Evolutionary conservation across 2,329 filamentous ascomycete genomes (phyloP).

Genomic region (Diaporthe ilicicola): DNA sequence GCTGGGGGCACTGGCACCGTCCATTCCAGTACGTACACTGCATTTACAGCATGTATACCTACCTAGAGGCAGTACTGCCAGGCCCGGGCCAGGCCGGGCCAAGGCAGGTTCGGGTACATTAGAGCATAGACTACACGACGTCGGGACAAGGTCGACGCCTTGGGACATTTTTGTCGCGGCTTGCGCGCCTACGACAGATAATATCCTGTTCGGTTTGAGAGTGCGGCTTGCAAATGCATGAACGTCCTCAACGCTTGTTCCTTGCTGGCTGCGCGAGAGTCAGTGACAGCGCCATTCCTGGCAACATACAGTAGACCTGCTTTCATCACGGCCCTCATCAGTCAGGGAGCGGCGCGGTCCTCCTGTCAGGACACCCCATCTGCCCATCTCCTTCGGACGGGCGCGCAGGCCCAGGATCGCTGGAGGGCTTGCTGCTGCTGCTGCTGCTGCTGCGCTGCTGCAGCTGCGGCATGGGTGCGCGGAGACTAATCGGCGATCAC

Average conservation of each 20-base stretch:
- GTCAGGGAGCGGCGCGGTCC: conserved; percentile 15
- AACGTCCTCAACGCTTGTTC: not conserved
- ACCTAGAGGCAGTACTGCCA: not conserved
- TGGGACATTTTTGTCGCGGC: conserved; percentile 1
- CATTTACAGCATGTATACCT: not conserved
- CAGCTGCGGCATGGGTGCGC: conserved; percentile 9
- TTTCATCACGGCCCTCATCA: not conserved
- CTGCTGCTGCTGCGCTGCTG: not conserved
- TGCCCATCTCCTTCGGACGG: conserved; percentile 7
- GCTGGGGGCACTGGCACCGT: conserved; percentile 1
- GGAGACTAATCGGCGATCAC: conserved; percentile 23
- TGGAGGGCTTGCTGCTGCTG: not conserved
- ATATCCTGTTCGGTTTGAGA: not conserved
- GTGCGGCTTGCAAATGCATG: not conserved
- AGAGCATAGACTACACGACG: not conserved
- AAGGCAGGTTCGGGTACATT: not conserved
- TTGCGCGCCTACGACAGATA: conserved; percentile 21
- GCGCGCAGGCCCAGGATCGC: not conserved
- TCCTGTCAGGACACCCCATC: conserved; percentile 10
- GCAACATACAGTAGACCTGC: no score
- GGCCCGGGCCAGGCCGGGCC: not conserved
- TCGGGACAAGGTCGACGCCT: not conserved
- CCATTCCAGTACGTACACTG: conserved; percentile 8
- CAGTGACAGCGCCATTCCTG: not conserved
- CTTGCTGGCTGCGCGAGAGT: not conserved